A percentile compares a stretch with the other conserved stretches of the same genome.
phyloP scores from a whole-genome alignment of 2,329 filamentous ascomycete species.

The Trichoderma semiorbis region DNA sequence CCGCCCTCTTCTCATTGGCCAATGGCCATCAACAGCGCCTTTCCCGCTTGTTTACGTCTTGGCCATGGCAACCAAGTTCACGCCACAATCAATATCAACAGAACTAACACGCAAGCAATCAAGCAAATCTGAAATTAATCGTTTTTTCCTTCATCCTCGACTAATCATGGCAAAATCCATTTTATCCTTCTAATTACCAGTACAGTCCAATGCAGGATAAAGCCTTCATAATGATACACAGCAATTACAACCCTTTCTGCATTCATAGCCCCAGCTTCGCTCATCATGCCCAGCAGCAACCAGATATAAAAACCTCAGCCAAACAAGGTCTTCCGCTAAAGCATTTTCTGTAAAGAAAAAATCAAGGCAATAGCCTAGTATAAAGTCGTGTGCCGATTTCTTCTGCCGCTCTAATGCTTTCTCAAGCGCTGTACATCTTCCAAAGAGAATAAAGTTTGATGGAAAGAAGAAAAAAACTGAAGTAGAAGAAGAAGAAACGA shows the following conservation, averaged over 20 bases:
- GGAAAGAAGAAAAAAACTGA: background rate
- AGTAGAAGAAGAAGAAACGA: background rate
- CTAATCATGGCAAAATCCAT: constrained; percentile 12
- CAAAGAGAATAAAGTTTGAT: background rate
- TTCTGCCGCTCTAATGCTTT: constrained; percentile 7
- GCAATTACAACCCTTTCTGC: constrained; percentile 8
- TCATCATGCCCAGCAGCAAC: background rate
- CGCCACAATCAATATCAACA: background rate
- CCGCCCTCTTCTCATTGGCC: constrained; percentile 8
- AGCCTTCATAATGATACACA: constrained; percentile 18
- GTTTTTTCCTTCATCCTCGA: constrained; percentile 11
- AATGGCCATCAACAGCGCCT: background rate
- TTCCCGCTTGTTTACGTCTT: background rate
- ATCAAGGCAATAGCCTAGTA: background rate
- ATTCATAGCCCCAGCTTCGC: background rate
- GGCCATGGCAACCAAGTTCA: background rate
- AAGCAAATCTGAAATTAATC: background rate
- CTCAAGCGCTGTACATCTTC: constrained; percentile 11
- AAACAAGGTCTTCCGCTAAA: background rate
- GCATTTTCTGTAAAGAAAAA: background rate
- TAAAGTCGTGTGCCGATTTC: constrained; percentile 8
- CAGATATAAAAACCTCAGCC: background rate
- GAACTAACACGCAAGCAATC: too few relatives aligned
- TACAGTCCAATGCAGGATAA: constrained; percentile 12
- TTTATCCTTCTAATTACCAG: constrained; percentile 15